A percentile compares a stretch with the other conserved stretches of the same genome.
These are phyloP conservation scores for Fusarium palustre DNA, from an alignment of 2,329 filamentous ascomycete genomes.

Conservation along the genomic window DNA sequence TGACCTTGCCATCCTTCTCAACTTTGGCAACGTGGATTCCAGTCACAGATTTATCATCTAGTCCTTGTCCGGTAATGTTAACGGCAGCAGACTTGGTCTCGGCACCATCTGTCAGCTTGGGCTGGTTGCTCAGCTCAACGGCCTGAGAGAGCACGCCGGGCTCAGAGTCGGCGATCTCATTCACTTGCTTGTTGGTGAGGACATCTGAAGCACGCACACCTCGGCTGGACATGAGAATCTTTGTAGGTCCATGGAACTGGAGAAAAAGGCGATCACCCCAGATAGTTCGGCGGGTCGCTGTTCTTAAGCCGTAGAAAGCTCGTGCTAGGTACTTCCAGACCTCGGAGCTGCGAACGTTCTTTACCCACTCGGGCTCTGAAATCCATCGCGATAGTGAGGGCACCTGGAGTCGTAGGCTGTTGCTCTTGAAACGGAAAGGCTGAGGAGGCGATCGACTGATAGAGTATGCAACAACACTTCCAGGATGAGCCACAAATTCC, in stretches of 20 bases:
- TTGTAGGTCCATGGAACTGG: conserved; percentile 87
- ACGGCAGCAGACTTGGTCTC: conserved; percentile 43
- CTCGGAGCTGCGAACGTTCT: conserved; percentile 75
- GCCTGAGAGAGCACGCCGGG: conserved; percentile 75
- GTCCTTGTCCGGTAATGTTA: conserved; percentile 39
- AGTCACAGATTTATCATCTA: conserved; percentile 53
- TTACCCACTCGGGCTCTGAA: conserved; percentile 78
- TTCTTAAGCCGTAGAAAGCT: conserved; percentile 76
- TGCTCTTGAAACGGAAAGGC: conserved; percentile 87
- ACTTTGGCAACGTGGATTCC: conserved; percentile 68
- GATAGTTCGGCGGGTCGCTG: conserved; percentile 81
- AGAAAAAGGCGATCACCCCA: conserved; percentile 96
- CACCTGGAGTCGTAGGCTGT: conserved; percentile 81
- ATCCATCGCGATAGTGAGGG: conserved; percentile 75
- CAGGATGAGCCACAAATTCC: conserved; percentile 90
- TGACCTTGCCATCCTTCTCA: conserved; percentile 72
- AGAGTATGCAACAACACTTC: conserved; percentile 91
- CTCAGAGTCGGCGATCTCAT: conserved; percentile 88
- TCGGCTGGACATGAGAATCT: conserved; percentile 89
- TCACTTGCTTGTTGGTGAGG: conserved; percentile 81
- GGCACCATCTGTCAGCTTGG: conserved; percentile 41
- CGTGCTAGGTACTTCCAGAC: conserved; percentile 77
- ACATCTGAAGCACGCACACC: conserved; percentile 82
- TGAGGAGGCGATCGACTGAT: conserved; percentile 78
- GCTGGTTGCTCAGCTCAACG: conserved; percentile 60